Evolutionary conservation across 1,284 basidiomycete species (phyloP), one percentile per base, ranked within the genome.

Genomic region (Cryptococcus sp.): DNA sequence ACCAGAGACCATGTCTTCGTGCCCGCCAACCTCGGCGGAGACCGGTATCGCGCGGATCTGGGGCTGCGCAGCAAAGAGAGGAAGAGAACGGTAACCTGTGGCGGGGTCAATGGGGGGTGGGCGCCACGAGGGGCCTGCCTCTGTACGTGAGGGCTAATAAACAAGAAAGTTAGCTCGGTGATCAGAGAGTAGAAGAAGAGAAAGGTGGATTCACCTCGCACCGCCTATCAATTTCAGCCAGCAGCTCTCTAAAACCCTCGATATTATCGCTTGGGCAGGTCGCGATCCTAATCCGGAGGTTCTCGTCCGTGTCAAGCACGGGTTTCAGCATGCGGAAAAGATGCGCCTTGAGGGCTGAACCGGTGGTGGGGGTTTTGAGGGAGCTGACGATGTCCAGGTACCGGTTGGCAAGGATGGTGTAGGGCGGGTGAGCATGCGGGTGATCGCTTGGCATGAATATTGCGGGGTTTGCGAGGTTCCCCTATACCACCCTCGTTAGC

Each of bases 381-480:
- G 78, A 71, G 37, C 81, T 79, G 4, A 93, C 90, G 61, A 97
- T 91, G 45, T 83, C 81, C 47, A 98, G 82, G 72, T 98, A 98
- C 66, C 96, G 89, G 8, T 86, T 78, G 0, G 93, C 91, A 11
- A 98, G 80, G 23, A 81, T 75, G 3, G 83, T 81, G 51, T 85
- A 81, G 0, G 81, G 81, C 0, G 86, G 85, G 64, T 91, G 85
- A 0, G 79, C 67, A 9, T 81, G 79, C 0, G 76, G 71, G 38
- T 72, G 69, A 24, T 80, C 79, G 64, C 60, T 51, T 0, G 70
- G 65, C 16, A 73, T 49, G 65, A 98, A 97, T 12, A 98, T 73
- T 0, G 91, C 86, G 0, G 91, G 89, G 71, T 98, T 98, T 75
- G 96, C 96, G 1, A 98, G 80, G 65, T 96, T 89, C 0, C 91